Percentiles rank a stretch among this genome's conserved stretches.
Evolutionary conservation across 2,329 filamentous ascomycete species (phyloP).

Genomic region (Pestalotiopsis sp.): DNA sequence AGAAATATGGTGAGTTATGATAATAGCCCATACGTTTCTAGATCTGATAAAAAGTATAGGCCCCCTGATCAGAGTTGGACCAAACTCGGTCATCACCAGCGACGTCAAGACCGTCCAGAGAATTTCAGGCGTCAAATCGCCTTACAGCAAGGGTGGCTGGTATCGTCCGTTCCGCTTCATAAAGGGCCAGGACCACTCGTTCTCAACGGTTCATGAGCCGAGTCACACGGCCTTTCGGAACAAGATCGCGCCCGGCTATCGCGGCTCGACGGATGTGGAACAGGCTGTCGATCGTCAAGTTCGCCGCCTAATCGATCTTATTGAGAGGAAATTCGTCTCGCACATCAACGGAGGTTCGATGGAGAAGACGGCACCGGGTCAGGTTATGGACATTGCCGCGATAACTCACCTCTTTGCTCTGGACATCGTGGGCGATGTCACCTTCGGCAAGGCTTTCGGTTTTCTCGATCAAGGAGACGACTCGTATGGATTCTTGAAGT

Average conservation of each 20-base stretch:
- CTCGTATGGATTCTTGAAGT: neutral
- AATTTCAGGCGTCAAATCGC: conserved; percentile 12
- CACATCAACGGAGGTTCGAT: neutral
- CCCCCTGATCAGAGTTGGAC: conserved; percentile 13
- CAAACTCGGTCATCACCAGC: conserved; percentile 15
- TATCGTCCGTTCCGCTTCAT: conserved; percentile 16
- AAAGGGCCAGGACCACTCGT: conserved; percentile 10
- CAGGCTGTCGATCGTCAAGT: neutral
- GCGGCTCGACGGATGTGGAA: neutral
- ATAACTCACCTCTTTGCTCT: neutral
- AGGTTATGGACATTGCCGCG: neutral
- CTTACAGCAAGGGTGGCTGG: conserved; percentile 14
- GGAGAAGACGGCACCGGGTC: neutral
- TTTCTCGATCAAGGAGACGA: neutral
- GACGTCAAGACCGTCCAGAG: conserved; percentile 10
- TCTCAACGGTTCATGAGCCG: neutral
- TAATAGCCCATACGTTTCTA: neutral
- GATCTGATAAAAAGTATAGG: neutral
- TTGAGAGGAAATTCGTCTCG: neutral
- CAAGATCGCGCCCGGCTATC: neutral
- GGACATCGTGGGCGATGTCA: neutral
- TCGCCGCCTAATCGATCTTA: neutral
- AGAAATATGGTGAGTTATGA: conserved; percentile 13
- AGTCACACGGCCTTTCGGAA: neutral
- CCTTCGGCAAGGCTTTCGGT: neutral